Base-by-base conservation (phyloP, 106 monocot genomes). In the Platanthera guangdongensis region DNA sequence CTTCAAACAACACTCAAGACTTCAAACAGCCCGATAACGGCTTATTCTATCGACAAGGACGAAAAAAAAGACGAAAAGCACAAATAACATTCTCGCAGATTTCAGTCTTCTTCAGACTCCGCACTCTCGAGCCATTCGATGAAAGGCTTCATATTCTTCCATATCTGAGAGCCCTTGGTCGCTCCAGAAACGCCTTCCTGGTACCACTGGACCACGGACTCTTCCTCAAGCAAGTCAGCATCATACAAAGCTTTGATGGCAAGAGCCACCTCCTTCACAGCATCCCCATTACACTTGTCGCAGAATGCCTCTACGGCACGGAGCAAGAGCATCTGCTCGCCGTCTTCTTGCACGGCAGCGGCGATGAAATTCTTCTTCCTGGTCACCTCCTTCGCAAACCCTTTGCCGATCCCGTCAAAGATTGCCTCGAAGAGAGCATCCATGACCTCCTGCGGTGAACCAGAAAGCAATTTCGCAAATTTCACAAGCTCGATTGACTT, bases 121-220 rank as follows among this genome's bases (percentile, higher is more conserved):
- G 85, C 88, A 55, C 39, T 93, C 86, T 84, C 87, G 3, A 95
- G 90, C 95, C 95, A 95, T 80, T 95, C 95, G 3, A 95, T 79
- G 64, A 95, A 90, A 12, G 92, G 95, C 52, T 87, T 95, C 79
- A 89, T 74, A 39, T 86, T 90, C 81, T 92, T 90, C 92, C 86
- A 84, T 4, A 86, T 73, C 76, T 12, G 79, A 16, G 83, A 76
- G 64, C 52, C 72, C 75, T 76, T 85, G 67, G 53, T 71, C 8
- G 63, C 77, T 22, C 76, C 83, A 50, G 54, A 59, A 0, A 76
- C 54, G 15, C 89, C 89, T 25, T 86, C 78, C 21, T 90, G n/a
- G 28, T 84, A 92, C 95, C 95, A 95, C 73, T 82, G 63, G 46
- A 88, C 73, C 7, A 95, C 86, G 32, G 28, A 55, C 50, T 95